Percentiles rank a stretch among this genome's conserved stretches.
phyloP scores from a whole-genome alignment of 148 eudicot genomes.

The Bassia scoparia region DNA sequence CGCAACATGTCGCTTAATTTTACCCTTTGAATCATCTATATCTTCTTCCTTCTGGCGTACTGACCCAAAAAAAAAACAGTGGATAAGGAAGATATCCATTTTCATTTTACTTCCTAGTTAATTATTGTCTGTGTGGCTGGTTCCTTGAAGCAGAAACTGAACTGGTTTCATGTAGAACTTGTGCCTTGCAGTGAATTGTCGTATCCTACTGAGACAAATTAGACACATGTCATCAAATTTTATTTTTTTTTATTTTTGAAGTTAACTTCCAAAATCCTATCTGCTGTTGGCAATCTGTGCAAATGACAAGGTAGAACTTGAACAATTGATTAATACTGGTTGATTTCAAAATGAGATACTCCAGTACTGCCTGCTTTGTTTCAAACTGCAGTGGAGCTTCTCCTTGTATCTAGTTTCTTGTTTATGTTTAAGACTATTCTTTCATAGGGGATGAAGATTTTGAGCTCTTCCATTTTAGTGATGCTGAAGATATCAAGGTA shows the following conservation, averaged over 20 bases:
- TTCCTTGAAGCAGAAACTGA: not conserved
- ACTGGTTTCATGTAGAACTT: not conserved
- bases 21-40: no score
- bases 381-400: not conserved
- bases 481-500: not conserved
- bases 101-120: not conserved
- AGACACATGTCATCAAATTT: no score
- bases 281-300: not conserved
- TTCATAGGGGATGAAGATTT: not conserved
- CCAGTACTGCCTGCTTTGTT: conserved; percentile 4
- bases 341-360: not conserved
- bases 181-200: no score
- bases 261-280: no score
- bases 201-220: no score
- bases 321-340: not conserved
- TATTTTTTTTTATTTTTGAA: no score
- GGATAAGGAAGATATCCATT: no score
- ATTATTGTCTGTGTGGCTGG: not conserved
- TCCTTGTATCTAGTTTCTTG: no score
- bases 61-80: no score
- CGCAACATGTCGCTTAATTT: no score
- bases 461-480: not conserved
- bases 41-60: no score
- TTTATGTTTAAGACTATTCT: not conserved
- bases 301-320: not conserved